phyloP scores from a whole-genome alignment of 345 rosid genomes.

The Hibiscus mutabilis region DNA sequence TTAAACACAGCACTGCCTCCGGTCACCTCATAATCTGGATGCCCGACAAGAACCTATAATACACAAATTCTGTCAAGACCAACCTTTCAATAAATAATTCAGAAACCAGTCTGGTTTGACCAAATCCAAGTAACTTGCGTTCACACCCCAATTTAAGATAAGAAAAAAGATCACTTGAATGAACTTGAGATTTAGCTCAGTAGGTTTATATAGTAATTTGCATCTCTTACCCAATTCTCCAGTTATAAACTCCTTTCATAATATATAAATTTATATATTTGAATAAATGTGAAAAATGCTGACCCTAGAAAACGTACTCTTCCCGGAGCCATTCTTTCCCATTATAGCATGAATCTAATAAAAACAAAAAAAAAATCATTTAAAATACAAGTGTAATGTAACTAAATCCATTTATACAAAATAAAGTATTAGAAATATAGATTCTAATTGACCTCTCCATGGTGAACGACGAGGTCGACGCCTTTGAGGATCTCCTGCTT shows the following conservation, averaged over 20 bases:
- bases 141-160: not conserved
- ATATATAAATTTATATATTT: not conserved
- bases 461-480: constrained; percentile 56
- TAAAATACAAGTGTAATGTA: not conserved
- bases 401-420: not conserved
- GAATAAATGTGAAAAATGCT: not conserved
- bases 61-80: not conserved
- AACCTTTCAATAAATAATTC: not conserved
- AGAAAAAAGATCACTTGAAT: not conserved
- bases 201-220: not conserved
- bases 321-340: constrained; percentile 99
- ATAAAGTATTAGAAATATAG: not conserved
- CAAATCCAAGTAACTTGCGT: not conserved
- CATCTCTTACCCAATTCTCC: not conserved
- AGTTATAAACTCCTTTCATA: not conserved
- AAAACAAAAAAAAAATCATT: not conserved
- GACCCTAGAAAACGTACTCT: constrained; percentile 94
- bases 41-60: constrained; percentile 86
- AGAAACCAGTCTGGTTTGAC: not conserved
- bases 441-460: constrained; percentile 67
- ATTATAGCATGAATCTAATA: constrained; percentile 78
- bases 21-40: constrained; percentile 90
- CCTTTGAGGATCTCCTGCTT: constrained; percentile 85
- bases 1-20: constrained; percentile 79
- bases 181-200: not conserved